Evolutionary conservation across 345 rosid species (phyloP).

Genomic region (Corchorus olitorius): DNA sequence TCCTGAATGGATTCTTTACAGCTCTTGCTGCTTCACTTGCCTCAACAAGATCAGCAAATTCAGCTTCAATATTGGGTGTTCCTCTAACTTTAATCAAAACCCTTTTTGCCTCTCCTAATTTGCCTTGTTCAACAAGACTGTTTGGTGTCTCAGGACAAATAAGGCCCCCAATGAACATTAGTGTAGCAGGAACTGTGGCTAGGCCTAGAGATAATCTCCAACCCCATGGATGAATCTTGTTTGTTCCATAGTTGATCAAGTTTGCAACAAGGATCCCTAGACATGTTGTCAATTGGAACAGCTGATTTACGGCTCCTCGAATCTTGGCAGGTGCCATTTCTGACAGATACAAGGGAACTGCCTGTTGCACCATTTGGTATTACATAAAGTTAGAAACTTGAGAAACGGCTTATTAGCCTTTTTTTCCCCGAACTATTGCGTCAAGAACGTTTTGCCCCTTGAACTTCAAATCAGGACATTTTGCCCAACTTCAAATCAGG

Average conservation of each 20-base stretch:
- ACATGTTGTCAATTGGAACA: constrained; percentile 87
- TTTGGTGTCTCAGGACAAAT: constrained; percentile 78
- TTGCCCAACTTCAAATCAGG: too few relatives aligned
- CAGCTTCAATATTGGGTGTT: constrained; percentile 65
- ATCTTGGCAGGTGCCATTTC: constrained; percentile 92
- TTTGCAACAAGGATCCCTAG: constrained; percentile 75
- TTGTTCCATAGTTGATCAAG: constrained; percentile 68
- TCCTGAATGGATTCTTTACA: constrained; percentile 70
- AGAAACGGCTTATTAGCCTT: not conserved
- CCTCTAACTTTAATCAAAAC: constrained; percentile 73
- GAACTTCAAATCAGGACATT: too few relatives aligned
- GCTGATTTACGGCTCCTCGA: constrained; percentile 78
- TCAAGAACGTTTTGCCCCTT: too few relatives aligned
- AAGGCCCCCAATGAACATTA: constrained; percentile 73
- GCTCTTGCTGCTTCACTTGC: constrained; percentile 73
- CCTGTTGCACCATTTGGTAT: constrained; percentile 45
- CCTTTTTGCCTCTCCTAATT: constrained; percentile 54
- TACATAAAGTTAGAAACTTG: not conserved
- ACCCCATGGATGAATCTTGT: constrained; percentile 85
- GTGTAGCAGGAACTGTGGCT: constrained; percentile 61
- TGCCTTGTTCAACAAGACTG: constrained; percentile 84
- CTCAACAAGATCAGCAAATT: constrained; percentile 71
- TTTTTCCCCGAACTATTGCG: too few relatives aligned
- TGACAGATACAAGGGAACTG: constrained; percentile 83
- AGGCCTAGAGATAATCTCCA: constrained; percentile 82